Base-by-base conservation (phyloP, 2,329 filamentous ascomycete species). In the Hysterium pulicare region DNA sequence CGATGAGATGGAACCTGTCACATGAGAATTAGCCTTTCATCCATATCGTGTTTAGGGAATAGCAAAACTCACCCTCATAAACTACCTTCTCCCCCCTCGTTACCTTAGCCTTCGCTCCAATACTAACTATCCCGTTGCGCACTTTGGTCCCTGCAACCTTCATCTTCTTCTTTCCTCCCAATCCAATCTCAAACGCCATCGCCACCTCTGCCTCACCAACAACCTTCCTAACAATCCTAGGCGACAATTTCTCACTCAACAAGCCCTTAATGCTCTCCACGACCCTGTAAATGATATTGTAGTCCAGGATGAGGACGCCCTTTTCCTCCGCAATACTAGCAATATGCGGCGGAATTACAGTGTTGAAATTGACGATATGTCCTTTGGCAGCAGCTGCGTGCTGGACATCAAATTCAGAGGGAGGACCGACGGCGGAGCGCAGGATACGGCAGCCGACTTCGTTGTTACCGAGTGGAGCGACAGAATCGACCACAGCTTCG, bases 141-240 rank as follows among this genome's bases (percentile, higher is more conserved):
- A 98, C 82, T 67, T 83, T 90, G 56, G 87, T 94, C 2, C 93
- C 93, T 0, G 93, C 93, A 66, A 97, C 84, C 44, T 83, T 83
- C 62, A 83, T 78, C 61, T 77, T 86, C 50, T 79, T 73, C 45
- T 83, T 79, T 15, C 84, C 83, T 58, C 84, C 87, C 41, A 91
- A 46, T 38, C 86, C 90, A 64, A 97, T 95, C 21, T 85, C 77
- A 68, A 98, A 98, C 2, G 90, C 66, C 60, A 90, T 81, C 13
- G 84, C 72, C 24, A 98, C 78, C 53, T 96, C 90, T 0, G 90
- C 91, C 70, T 98, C 93, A 47, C 90, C 93, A 0, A 84, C 74
- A 6, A 96, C 89, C 43, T 81, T 83, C 45, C 80, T 78, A 4
- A 76, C 80, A 24, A 93, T 68, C 1, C 75, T 72, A 6, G 84